Conservation (phyloP, 1,284 basidiomycete species). For the Ustilago trichophora region DNA sequence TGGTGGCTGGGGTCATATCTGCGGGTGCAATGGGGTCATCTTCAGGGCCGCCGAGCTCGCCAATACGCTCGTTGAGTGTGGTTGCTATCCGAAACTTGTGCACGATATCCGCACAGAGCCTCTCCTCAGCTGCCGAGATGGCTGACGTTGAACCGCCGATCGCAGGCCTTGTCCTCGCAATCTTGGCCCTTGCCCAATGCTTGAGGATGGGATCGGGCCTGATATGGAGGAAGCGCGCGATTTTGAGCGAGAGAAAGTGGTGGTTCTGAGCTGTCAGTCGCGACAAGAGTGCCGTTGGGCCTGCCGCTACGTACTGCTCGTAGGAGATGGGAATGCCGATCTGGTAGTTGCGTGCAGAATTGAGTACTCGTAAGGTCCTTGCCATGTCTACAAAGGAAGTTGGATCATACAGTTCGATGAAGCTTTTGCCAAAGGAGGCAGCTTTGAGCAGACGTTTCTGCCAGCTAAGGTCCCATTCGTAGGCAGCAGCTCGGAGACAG, state of each 20-base stretch:
- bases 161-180: conserved; percentile 73
- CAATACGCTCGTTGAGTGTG: conserved; percentile 42
- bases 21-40: conserved; percentile 6
- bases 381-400: conserved; percentile 90
- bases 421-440: conserved; percentile 92
- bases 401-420: conserved; percentile 90
- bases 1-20: background rate
- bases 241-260: conserved; percentile 89
- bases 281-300: conserved; percentile 73
- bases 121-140: conserved; percentile 72
- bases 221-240: conserved; percentile 83
- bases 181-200: conserved; percentile 96
- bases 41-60: conserved; percentile 21
- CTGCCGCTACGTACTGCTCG: conserved; percentile 74
- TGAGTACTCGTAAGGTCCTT: conserved; percentile 90
- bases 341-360: conserved; percentile 87
- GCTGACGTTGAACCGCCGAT: conserved; percentile 20
- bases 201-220: conserved; percentile 87
- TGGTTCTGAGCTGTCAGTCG: conserved; percentile 86
- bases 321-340: conserved; percentile 93
- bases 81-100: conserved; percentile 79
- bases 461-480: conserved; percentile 89
- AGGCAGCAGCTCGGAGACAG: conserved; percentile 90
- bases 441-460: conserved; percentile 85
- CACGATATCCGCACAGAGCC: conserved; percentile 82